phyloP scores from a whole-genome alignment of 139 green algal species.

The Diplosphaera chodatii region DNA sequence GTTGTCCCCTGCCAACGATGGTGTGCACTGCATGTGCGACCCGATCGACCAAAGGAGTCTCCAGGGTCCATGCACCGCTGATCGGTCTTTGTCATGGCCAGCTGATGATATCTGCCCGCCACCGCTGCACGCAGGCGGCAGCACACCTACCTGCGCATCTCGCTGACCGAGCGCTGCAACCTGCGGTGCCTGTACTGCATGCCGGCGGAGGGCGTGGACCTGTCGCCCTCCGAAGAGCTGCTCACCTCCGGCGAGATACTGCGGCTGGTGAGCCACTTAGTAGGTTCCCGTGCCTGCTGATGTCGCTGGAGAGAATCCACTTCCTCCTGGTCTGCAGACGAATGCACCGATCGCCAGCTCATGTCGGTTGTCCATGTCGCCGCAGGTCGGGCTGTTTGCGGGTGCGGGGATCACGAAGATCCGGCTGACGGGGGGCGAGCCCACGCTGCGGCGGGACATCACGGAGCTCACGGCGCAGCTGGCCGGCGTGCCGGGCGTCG shows the following conservation, averaged over 20 bases:
- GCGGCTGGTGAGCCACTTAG: constrained; percentile 54
- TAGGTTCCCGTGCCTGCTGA: too few species aligned
- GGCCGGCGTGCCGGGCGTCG: constrained; percentile 49
- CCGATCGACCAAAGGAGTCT: neutral
- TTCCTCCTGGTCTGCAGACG: too few species aligned
- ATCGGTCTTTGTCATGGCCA: neutral
- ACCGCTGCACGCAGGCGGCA: constrained; percentile 44
- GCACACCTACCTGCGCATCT: constrained; percentile 97
- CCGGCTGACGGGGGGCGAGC: constrained; percentile 93
- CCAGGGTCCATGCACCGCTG: neutral
- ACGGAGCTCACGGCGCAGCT: constrained; percentile 56
- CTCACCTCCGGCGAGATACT: constrained; percentile 73
- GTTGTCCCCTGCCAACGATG: too few species aligned
- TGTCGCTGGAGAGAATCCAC: too few species aligned
- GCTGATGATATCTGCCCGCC: neutral
- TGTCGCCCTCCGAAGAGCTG: constrained; percentile 65
- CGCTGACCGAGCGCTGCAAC: constrained; percentile 98
- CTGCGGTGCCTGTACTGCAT: constrained; percentile 99
- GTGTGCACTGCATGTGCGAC: constrained; percentile 4
- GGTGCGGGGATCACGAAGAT: constrained; percentile 86
- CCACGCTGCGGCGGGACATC: constrained; percentile 88
- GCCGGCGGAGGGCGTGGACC: constrained; percentile 88
- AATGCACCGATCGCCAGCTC: too few species aligned
- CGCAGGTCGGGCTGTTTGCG: constrained; percentile 75
- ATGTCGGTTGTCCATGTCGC: too few species aligned